Evolutionary conservation across 2,329 filamentous ascomycete genomes (phyloP), one percentile per base, ranked within the genome.

Genomic region (Trichophyton schoenleinii): DNA sequence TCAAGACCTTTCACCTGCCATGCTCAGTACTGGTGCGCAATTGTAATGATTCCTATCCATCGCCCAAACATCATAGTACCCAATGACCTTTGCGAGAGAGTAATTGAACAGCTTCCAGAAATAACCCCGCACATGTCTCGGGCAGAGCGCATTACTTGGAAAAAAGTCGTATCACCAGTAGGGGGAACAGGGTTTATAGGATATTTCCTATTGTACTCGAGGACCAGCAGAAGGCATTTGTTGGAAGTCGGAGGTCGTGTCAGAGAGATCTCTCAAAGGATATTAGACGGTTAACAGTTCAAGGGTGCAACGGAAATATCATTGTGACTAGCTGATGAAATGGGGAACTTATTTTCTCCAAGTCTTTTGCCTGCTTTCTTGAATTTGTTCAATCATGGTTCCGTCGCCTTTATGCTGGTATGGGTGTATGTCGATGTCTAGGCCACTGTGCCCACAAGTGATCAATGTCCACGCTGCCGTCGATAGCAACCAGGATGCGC

Each of bases 1-100:
- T 55, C 65, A 3, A 63, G 66, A 22, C 65, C 69, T 13, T 68
- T 66, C 41, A 42, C 7, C 42, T 60, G 18, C 63, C 63, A 4
- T 69, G 69, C 55, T 13, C 46, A 49, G 46, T 49, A 49, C 22
- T 49, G 46, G 46, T 49, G 46, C 46, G 46, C 9, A 6, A 22
- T 25, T 28, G 46, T 49, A 25, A 57, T 57, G 28, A 36, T 57
- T 57, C 53, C 31, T 25, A 57, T 57, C 15, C 53, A 57, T 3
- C 53, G 53, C 31, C 11, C 36, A 42, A 57, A 57, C 6, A 36
- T 57, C 36, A 18, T 20, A 36, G 53, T 57, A 42, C 53, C 53
- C 1, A 11, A 57, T 18, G 53, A 57, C 53, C 28, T 57, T 42
- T 57, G 15, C 53, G 53, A 57, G 3, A 36, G 28, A 57, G 31